Evolutionary conservation across 495 filamentous ascomycete genomes (phyloP).

Genomic region (Aspergillus cavernicola): DNA sequence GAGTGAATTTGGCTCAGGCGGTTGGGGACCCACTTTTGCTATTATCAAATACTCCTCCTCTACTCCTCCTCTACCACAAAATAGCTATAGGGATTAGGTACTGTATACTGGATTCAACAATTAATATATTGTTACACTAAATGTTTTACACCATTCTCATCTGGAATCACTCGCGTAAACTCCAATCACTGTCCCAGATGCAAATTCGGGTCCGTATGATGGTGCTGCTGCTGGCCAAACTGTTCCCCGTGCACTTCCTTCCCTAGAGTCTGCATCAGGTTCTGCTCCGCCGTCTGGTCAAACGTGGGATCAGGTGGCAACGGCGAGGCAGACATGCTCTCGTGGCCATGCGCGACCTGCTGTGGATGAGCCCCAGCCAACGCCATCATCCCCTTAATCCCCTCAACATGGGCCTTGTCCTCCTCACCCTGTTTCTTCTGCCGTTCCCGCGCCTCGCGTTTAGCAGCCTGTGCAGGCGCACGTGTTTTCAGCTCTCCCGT

Average conservation of each 20-base stretch:
- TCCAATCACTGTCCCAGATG: constrained; percentile 35
- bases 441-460: constrained; percentile 73
- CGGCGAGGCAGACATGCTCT: constrained; percentile 45
- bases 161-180: neutral
- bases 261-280: constrained; percentile 46
- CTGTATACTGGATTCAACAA: too few species aligned
- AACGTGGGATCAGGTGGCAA: constrained; percentile 40
- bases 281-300: constrained; percentile 47
- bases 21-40: constrained; percentile 2
- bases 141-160: neutral
- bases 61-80: too few species aligned
- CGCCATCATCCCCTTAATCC: constrained; percentile 66
- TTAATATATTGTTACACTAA: constrained; percentile 8
- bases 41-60: neutral
- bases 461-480: constrained; percentile 77
- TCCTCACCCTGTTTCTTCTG: constrained; percentile 63
- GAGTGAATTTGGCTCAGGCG: neutral
- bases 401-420: constrained; percentile 67
- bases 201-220: constrained; percentile 32
- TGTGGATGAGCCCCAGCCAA: constrained; percentile 47
- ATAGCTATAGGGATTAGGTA: neutral
- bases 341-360: constrained; percentile 34
- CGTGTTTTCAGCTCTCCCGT: constrained; percentile 92
- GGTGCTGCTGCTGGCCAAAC: constrained; percentile 33
- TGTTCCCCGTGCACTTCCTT: constrained; percentile 46